Evolutionary conservation across 768 basidiomycete genomes (phyloP), one percentile per base, ranked within the genome.

Genomic region (Mrakia hoshinonis): DNA sequence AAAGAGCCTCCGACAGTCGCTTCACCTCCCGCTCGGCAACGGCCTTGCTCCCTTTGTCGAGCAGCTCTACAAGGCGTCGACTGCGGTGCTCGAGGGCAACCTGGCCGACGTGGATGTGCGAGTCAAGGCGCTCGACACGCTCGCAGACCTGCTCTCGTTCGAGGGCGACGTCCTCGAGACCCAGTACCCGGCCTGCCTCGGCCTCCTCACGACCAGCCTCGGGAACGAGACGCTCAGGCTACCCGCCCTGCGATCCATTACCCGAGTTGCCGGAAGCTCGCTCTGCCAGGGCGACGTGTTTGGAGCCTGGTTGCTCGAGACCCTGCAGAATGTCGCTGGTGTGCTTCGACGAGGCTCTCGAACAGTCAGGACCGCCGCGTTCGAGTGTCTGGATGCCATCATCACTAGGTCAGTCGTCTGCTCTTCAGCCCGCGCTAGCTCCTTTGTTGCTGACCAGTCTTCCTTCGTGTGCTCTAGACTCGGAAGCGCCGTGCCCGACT

Each of bases 21-120:
- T 34, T 67, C 75, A 6, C 76, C 75, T 61, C 49, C 78, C 75
- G 12, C 73, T 78, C 7, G 69, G 77, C 2, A 31, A 54, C 2
- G 70, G 55, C 13, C 74, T 78, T 69, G 68, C 63, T 12, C 49
- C 67, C 77, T 82, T 68, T 81, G 79, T 85, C 5, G 85, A 90
- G 68, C 76, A 81, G 12, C 82, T 96, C 4, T 96, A 94, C 78
- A 81, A 85, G 10, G 87, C 91, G 73, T 87, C 91, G 12, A 81
- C 89, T 4, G 78, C 81, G 26, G 84, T 91, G 65, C 80, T 99
- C 47, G 84, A 82, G 63, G 88, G 85, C 58, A 86, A 89, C 73
- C 90, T 94, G 74, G 94, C 94, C 1, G 95, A 98, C 78, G 87
- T 89, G 4, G 94, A 96, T 74, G 91, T 98, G 26, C 85, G 92